Evolutionary conservation across 495 filamentous ascomycete species (phyloP).

Genomic region (Penicillium steckii): DNA sequence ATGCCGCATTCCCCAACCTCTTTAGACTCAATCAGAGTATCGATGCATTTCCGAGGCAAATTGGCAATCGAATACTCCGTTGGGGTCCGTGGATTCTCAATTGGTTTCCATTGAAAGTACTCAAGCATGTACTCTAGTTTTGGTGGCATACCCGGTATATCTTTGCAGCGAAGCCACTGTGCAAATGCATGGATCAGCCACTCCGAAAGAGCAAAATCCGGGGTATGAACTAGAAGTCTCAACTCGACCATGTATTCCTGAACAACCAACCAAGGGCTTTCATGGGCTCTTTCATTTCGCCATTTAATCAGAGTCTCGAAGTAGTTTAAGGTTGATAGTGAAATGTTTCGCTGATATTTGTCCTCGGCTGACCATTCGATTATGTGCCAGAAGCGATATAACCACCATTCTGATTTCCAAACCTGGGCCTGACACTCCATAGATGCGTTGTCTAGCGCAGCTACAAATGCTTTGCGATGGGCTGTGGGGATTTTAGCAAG

Average conservation of each 20-base stretch:
- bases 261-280: no score
- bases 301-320: background rate
- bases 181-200: background rate
- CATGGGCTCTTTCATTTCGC: background rate
- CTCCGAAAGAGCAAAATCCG: background rate
- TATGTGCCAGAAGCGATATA: background rate
- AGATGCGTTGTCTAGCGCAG: background rate
- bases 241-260: background rate
- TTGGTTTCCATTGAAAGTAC: background rate
- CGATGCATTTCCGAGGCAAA: background rate
- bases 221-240: background rate
- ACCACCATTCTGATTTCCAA: background rate
- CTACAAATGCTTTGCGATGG: background rate
- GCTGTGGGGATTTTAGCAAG: background rate
- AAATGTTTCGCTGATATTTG: background rate
- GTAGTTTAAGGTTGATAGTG: background rate
- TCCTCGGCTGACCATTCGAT: background rate
- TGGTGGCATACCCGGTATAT: background rate
- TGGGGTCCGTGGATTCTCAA: background rate
- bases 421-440: background rate
- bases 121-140: background rate
- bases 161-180: background rate
- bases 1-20: background rate
- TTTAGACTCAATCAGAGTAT: background rate
- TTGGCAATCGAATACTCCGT: background rate